These are phyloP conservation scores for Aspergillus pseudotamarii DNA, from an alignment of 2,329 filamentous ascomycete species.

Conservation along the genomic window DNA sequence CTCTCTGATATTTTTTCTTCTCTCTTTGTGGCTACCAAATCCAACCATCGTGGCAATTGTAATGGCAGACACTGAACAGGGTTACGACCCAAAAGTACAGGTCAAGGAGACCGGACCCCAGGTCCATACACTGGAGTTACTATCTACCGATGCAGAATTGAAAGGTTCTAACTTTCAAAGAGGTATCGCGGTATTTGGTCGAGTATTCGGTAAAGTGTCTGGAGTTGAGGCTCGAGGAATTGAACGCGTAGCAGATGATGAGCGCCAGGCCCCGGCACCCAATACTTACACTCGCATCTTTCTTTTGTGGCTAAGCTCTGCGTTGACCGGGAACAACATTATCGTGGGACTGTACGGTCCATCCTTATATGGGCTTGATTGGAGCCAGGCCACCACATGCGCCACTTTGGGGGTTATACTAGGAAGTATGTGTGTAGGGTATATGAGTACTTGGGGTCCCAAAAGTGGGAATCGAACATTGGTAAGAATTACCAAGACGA, in stretches of 20 bases:
- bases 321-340: conserved; percentile 42
- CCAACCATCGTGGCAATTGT: background rate
- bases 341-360: conserved; percentile 44
- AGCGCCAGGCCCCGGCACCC: conserved; percentile 9
- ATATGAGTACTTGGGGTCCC: conserved; percentile 44
- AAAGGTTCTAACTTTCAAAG: background rate
- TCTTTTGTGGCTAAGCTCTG: conserved; percentile 40
- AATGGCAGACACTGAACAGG: conserved; percentile 9
- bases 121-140: conserved; percentile 1
- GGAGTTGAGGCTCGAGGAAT: conserved; percentile 19
- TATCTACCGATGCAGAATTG: background rate
- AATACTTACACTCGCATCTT: conserved; percentile 22
- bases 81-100: background rate
- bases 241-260: conserved; percentile 12
- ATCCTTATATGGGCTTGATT: conserved; percentile 39
- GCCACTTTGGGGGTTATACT: conserved; percentile 37
- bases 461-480: conserved; percentile 44
- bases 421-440: conserved; percentile 35
- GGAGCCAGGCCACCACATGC: conserved; percentile 39
- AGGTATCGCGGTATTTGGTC: background rate
- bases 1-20: background rate
- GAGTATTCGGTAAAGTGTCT: conserved; percentile 6
- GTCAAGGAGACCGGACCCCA: background rate
- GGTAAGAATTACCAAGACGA: conserved; percentile 22
- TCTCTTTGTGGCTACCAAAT: background rate